Conservation (phyloP, 768 basidiomycete species). For the Tulasnella sp. region DNA sequence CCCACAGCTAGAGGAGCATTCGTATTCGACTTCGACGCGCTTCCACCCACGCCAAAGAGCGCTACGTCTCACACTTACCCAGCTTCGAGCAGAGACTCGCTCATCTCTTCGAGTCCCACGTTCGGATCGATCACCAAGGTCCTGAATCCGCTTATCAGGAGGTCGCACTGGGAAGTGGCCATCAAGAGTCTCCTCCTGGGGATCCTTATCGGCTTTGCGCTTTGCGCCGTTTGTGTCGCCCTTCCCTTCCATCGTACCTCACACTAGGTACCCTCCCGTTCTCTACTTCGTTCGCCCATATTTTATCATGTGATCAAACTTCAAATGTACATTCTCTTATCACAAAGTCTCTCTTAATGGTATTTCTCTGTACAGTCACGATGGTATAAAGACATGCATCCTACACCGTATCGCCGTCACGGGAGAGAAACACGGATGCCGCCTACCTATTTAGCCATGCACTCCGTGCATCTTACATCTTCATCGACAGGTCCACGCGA, state of each 20-base stretch:
- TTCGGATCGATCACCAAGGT: conserved; percentile 63
- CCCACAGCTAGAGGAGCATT: conserved; percentile 37
- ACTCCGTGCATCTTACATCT: too few species aligned
- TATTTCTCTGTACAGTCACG: too few species aligned
- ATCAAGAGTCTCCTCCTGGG: conserved; percentile 41
- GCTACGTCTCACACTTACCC: neutral
- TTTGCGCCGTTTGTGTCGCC: conserved; percentile 26
- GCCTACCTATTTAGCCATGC: too few species aligned
- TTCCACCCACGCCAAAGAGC: neutral
- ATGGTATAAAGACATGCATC: too few species aligned
- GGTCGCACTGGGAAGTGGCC: conserved; percentile 79
- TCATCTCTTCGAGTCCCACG: neutral
- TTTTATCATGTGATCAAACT: neutral
- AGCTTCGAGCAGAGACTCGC: neutral
- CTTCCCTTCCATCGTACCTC: conserved; percentile 20
- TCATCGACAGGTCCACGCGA: too few species aligned
- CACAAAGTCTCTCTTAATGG: too few species aligned
- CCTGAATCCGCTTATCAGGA: conserved; percentile 54
- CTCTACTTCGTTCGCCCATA: neutral
- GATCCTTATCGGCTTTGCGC: conserved; percentile 26
- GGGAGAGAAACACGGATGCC: too few species aligned
- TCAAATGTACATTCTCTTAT: too few species aligned
- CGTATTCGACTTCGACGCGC: conserved; percentile 6
- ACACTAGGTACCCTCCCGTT: neutral
- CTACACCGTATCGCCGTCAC: too few species aligned